Conservation (phyloP, 2,329 filamentous ascomycete genomes). For the Monosporascus sp. region DNA sequence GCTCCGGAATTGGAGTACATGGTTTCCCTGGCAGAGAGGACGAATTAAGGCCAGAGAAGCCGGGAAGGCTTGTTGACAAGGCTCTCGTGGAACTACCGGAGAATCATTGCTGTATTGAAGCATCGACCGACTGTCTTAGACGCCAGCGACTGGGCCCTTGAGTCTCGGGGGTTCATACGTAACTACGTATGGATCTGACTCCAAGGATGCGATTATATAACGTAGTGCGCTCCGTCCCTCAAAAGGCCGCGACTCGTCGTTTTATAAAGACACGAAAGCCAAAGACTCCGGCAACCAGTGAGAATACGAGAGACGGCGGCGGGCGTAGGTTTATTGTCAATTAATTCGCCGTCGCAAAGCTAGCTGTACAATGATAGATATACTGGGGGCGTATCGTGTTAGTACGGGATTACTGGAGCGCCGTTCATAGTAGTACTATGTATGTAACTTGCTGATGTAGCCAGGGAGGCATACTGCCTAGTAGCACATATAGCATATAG, state of each 20-base stretch:
- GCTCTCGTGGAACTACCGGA: constrained; percentile 36
- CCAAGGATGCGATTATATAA: too few species aligned
- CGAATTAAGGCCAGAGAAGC: constrained; percentile 23
- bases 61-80: constrained; percentile 32
- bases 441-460: too few species aligned
- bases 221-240: background rate
- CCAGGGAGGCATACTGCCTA: too few species aligned
- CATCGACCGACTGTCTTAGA: constrained; percentile 10
- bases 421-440: too few species aligned
- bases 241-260: background rate
- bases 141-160: constrained; percentile 7
- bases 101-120: constrained; percentile 41
- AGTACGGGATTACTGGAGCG: too few species aligned
- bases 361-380: background rate
- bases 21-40: constrained; percentile 25
- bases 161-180: background rate
- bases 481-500: too few species aligned
- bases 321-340: background rate
- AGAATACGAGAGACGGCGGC: background rate
- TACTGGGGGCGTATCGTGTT: too few species aligned
- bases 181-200: background rate
- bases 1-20: constrained; percentile 57
- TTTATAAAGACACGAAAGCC: background rate
- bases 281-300: background rate
- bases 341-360: background rate